Conservation (phyloP, 2,329 filamentous ascomycete species). For the Penicillium aurantiogriseum region DNA sequence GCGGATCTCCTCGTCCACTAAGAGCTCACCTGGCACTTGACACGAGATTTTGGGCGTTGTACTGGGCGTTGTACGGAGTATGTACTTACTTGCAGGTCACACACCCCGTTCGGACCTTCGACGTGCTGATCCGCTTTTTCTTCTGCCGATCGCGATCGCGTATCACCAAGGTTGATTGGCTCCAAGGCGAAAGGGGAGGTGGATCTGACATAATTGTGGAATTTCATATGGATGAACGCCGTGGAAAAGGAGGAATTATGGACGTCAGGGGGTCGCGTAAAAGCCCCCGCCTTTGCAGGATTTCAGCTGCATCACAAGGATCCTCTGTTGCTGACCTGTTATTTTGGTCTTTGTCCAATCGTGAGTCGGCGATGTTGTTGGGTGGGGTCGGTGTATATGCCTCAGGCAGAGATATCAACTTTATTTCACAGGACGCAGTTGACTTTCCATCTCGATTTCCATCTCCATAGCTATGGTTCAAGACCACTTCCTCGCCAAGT, state of each 20-base stretch:
- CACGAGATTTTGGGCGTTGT: not conserved
- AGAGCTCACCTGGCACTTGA: not conserved
- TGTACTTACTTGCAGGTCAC: conserved; percentile 7
- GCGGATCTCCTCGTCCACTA: not conserved
- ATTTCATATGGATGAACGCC: not conserved
- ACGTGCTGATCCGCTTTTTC: not conserved
- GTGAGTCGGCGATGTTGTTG: not conserved
- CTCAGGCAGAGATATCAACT: not conserved
- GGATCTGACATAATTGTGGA: not conserved
- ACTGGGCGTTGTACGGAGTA: too few relatives aligned
- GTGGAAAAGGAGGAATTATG: not conserved
- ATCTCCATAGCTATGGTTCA: too few relatives aligned
- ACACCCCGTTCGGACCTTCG: conserved; percentile 9
- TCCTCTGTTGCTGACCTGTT: not conserved
- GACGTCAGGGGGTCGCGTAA: not conserved
- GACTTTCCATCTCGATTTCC: too few relatives aligned
- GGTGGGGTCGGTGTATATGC: not conserved
- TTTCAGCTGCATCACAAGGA: not conserved
- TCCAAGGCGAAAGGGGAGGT: not conserved
- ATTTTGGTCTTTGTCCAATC: not conserved
- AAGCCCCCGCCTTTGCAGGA: not conserved
- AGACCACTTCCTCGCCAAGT: too few relatives aligned
- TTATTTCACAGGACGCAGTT: not conserved
- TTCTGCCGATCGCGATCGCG: not conserved
- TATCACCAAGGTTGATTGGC: not conserved